Base-by-base conservation (phyloP, 495 filamentous ascomycete genomes). In the Penicillium coprophilum region DNA sequence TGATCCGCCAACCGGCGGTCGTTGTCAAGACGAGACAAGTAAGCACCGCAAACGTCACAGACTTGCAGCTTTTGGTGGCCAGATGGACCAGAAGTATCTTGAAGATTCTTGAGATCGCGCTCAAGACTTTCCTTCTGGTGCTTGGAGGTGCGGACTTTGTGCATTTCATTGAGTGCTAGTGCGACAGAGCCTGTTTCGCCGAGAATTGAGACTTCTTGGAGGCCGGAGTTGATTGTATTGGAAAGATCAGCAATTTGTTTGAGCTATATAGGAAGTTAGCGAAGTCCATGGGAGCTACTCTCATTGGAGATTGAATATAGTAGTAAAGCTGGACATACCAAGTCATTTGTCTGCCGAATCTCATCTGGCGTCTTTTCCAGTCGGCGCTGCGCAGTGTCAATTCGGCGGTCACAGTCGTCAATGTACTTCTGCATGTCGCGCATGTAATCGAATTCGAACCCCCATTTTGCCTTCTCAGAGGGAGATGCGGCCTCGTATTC, bases 1-100 rank as follows among this genome's bases (percentile, higher is more conserved):
- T 98, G 94, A 70, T 98, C 94, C 27, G 94, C 94, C 71, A 98
- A 66, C 28, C 94, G 79, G 19, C 94, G 82, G 67, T 98, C 94
- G 65, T 98, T 98, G 67, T 98, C 94, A 23, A 98, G 82, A 19
- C 94, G 73, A 52, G 83, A 87, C 51, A 98, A 79, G 68, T 98
- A 98, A 4, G 94, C 94, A 48, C 88, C 93, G 73, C 94, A 98
- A 2, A 97, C 95, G 71, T 98, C 94, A 80, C 94, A 98, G 19
- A 98, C 94, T 72, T 97, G 95, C 49, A 98, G 77, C 65, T 97
- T 97, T 76, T 98, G 94, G 75, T 98, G 94, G 11, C 94, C 94
- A 11, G 84, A 89, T 0, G 94, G 94, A 0, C 94, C 94, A 28
- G 85, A 87, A 2, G 92, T 96, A 66, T 98, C 94, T 51, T 85